Evolutionary conservation across 2,329 filamentous ascomycete species (phyloP), one percentile per base, ranked within the genome.

Genomic region (Penicillium sp.): DNA sequence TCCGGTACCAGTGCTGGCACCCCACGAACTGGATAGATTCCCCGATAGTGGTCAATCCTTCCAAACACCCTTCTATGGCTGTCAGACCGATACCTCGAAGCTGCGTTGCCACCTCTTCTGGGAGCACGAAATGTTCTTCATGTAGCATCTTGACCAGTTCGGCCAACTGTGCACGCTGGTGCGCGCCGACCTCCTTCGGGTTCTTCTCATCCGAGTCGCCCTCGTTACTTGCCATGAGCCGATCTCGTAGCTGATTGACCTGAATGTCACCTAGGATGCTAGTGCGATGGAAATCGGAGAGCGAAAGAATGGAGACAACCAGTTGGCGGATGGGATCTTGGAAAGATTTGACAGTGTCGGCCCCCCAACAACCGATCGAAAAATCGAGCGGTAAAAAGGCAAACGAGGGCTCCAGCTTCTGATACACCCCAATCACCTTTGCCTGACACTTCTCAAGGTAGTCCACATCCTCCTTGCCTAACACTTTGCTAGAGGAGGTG

Each of bases 351-450:
- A 84, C 72, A 19, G 84, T 80, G 8, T 79, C 76, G 1, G 82
- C 70, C 17, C 71, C 78, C 82, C 82, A 84, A 3, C 77, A 70
- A 1, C 81, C 77, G 3, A 79, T 71, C 0, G 82, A 83, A 21
- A 83, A 73, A 62, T 84, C 82, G 1, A 84, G 66, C 0, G 79
- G 81, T 0, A 84, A 67, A 56, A 84, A 84, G 0, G 69, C 77
- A 0, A 83, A 56, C 0, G 75, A 67, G 0, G 80, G 79, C 8
- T 78, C 75, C 47, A 80, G 72, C 1, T 70, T 69, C 46, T 78
- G 80, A 58, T 78, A 81, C 0, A 70, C 57, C 0, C 59, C 69
- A 7, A 83, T 76, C 35, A 76, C 72, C 9, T 70, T 66, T 0
- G 66, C 66, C 35, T 74, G 76, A 0, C 81, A 67, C 11, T 74